Percentiles rank a stretch among this genome's conserved stretches.
Evolutionary conservation across 805 yeast species (phyloP).

Genomic region (Zygosaccharomyces kombuchaensis): DNA sequence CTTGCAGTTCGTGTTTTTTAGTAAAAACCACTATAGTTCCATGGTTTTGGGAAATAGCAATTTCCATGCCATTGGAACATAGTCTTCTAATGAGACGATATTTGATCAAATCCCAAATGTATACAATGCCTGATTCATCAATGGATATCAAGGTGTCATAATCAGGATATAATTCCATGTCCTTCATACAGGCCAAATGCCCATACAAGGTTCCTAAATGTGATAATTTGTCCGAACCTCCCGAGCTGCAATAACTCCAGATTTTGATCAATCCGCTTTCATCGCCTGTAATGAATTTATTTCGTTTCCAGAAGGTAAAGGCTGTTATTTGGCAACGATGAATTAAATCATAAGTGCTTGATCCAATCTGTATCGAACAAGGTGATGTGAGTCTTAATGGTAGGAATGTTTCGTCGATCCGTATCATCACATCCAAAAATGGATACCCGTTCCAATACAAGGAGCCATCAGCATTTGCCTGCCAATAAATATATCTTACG

Average conservation of each 20-base stretch:
- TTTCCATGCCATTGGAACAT: conserved; percentile 25
- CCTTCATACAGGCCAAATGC: conserved; percentile 46
- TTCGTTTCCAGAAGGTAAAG: conserved; percentile 25
- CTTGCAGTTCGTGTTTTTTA: conserved; percentile 7
- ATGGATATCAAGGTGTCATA: conserved; percentile 53
- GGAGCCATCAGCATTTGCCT: conserved; percentile 6
- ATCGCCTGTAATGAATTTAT: conserved; percentile 38
- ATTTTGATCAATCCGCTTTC: conserved; percentile 57
- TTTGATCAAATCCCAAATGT: conserved; percentile 62
- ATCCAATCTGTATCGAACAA: conserved; percentile 9
- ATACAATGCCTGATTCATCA: conserved; percentile 51
- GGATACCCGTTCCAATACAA: conserved; percentile 15
- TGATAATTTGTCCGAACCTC: conserved; percentile 16
- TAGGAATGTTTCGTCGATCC: background rate
- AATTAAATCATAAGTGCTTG: conserved; percentile 27
- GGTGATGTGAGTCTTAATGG: conserved; percentile 5
- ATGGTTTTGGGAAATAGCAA: conserved; percentile 49
- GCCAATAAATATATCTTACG: conserved; percentile 11
- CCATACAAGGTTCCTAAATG: conserved; percentile 48
- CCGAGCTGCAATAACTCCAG: conserved; percentile 39
- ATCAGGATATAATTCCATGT: conserved; percentile 47
- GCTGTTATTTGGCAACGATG: conserved; percentile 33
- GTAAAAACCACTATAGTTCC: conserved; percentile 47
- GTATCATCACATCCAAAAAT: conserved; percentile 12
- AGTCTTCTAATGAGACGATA: conserved; percentile 45